Base-by-base conservation (phyloP, 2,329 filamentous ascomycete genomes). In the Ophiostoma novo-ulmi region DNA sequence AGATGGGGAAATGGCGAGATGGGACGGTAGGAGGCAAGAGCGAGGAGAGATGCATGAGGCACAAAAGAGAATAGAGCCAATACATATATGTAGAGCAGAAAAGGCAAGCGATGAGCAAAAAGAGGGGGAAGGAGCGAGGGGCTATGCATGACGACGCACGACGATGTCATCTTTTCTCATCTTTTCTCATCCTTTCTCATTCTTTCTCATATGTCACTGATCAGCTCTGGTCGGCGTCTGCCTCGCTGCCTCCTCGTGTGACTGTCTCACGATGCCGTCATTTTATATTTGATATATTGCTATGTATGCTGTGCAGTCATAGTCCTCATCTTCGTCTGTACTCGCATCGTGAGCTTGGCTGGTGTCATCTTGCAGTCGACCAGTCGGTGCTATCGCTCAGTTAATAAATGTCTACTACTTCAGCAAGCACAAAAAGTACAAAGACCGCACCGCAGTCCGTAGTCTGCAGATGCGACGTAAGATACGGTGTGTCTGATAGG, bases 81-180 rank as follows among this genome's bases (percentile, higher is more conserved):
- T n/a, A n/a, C n/a, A n/a, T n/a, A n/a, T n/a, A n/a, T n/a, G n/a
- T 31, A 31, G n/a, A 11, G 22, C 55, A 31, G 31, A 48, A 20
- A 48, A 8, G 44, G 44, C 44, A 48, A 48, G 44, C 7, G 44
- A 64, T 3, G 31, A 36, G 17, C 58, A 36, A 17, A 35, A 35
- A 58, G n/a, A 58, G 58, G 31, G 58, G 58, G 58, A n/a, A 20
- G 58, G 26, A 36, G 26, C 58, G 58, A 35, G 58, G 58, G 58
- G 58, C 58, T 20, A 58, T 58, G 58, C 58, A 64, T 20, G 58
- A 64, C 58, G 36, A 64, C 52, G 52, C 52, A 58, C 52, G 52
- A 58, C 52, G 22, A 64, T 41, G 26, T 65, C 58, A 14, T 58
- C 35, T 22, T 26, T 17, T 48, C 10, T 48, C 17, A 6, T 20